Evolutionary conservation across 2,329 filamentous ascomycete genomes (phyloP).

Genomic region (Paecilomyces formosus): DNA sequence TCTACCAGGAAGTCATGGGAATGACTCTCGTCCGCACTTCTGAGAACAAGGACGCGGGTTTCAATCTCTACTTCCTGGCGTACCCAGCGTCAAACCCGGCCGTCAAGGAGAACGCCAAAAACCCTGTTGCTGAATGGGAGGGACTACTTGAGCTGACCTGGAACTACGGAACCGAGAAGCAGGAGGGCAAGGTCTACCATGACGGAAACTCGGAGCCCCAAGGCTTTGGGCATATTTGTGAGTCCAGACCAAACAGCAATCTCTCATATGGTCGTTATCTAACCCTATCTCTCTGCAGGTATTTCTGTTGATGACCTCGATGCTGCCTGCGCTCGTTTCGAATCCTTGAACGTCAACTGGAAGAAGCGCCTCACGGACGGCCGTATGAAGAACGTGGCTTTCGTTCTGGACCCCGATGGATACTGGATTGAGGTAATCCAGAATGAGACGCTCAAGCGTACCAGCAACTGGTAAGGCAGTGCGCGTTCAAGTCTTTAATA

Average conservation of each 20-base stretch:
- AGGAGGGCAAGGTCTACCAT: conserved; percentile 78
- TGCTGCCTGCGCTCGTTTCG: conserved; percentile 78
- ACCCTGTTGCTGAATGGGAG: conserved; percentile 61
- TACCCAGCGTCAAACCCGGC: conserved; percentile 57
- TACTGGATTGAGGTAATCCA: conserved; percentile 75
- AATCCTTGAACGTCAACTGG: conserved; percentile 74
- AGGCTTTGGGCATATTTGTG: conserved; percentile 90
- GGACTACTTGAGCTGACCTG: conserved; percentile 86
- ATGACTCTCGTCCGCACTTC: conserved; percentile 72
- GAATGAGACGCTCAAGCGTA: conserved; percentile 49
- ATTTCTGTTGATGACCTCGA: conserved; percentile 83
- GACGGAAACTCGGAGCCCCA: conserved; percentile 87
- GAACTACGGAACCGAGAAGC: conserved; percentile 68
- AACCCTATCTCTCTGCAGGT: conserved; percentile 36
- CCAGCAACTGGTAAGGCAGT: conserved; percentile 29
- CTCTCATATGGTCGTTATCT: neutral
- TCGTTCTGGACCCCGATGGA: conserved; percentile 77
- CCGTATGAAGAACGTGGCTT: conserved; percentile 86
- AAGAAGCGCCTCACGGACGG: conserved; percentile 94
- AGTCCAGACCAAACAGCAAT: conserved; percentile 23
- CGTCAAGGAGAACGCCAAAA: conserved; percentile 44
- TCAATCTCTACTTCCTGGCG: conserved; percentile 89
- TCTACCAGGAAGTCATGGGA: conserved; percentile 79
- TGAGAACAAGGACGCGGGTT: conserved; percentile 63
- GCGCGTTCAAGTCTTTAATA: neutral